Conservation (phyloP, 306 rosid species). For the Fagus sylvatica region DNA sequence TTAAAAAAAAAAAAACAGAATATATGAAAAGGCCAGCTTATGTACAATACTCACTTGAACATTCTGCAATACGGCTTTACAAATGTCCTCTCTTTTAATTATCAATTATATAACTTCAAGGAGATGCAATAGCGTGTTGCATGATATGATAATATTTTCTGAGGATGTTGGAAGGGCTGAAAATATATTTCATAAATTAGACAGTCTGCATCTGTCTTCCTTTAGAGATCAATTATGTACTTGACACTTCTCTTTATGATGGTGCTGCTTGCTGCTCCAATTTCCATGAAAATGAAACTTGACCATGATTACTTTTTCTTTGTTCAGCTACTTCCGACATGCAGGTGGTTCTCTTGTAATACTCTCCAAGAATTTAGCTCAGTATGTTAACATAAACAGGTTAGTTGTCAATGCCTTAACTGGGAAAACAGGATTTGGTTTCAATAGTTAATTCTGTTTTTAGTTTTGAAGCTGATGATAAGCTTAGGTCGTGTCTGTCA, state of each 20-base stretch:
- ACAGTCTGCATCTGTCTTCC: not conserved
- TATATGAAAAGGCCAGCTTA: not conserved
- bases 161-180: not conserved
- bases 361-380: slow-evolving; percentile 88
- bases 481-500: slow-evolving; percentile 11
- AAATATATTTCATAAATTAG: not conserved
- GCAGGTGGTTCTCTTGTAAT: slow-evolving; percentile 76
- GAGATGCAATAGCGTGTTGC: not conserved
- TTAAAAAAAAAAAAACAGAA: too few species aligned
- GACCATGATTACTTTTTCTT: slow-evolving; percentile 18
- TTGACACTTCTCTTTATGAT: not conserved
- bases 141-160: not conserved
- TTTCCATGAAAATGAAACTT: not conserved
- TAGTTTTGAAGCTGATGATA: slow-evolving; percentile 8
- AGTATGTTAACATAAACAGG: slow-evolving; percentile 90
- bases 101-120: not conserved
- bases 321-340: slow-evolving; percentile 90
- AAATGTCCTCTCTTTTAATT: not conserved
- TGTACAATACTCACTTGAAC: not conserved
- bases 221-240: not conserved
- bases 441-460: not conserved
- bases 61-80: not conserved
- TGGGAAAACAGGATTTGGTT: slow-evolving; percentile 10
- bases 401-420: slow-evolving; percentile 34
- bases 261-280: slow-evolving; percentile 1